These are phyloP conservation scores for Gastrolobium villosum DNA, from an alignment of 306 rosid genomes.

Conservation along the genomic window DNA sequence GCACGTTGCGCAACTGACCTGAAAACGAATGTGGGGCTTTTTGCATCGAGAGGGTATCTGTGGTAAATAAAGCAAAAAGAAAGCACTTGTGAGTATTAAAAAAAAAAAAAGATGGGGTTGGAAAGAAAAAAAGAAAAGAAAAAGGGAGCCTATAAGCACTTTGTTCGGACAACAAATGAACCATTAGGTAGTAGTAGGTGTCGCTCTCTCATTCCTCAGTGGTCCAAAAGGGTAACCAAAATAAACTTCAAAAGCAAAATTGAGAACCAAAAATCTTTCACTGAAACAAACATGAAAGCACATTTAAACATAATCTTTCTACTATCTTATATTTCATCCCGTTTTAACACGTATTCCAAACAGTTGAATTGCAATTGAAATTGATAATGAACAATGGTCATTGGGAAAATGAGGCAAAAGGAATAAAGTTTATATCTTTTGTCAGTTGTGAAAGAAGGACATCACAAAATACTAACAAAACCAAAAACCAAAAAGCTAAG, in stretches of 20 bases:
- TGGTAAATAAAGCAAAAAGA: conserved; percentile 28
- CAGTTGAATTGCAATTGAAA: conserved; percentile 45
- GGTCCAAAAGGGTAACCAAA: conserved; percentile 54
- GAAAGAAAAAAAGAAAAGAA: conserved; percentile 24
- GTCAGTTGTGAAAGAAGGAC: conserved; percentile 61
- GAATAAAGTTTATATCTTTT: conserved; percentile 69
- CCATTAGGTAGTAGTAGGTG: conserved; percentile 34
- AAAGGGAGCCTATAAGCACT: conserved; percentile 32
- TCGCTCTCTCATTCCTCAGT: conserved; percentile 43
- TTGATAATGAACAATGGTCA: conserved; percentile 54
- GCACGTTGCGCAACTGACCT: neutral
- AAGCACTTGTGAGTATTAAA: neutral
- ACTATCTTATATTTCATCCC: too few relatives aligned
- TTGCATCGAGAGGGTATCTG: neutral
- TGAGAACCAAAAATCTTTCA: neutral
- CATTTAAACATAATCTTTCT: neutral
- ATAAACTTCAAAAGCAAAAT: conserved; percentile 38
- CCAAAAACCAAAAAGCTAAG: conserved; percentile 45
- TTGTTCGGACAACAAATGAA: conserved; percentile 37
- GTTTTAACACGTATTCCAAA: too few relatives aligned
- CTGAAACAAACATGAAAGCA: conserved; percentile 35
- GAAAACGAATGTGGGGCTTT: conserved; percentile 5
- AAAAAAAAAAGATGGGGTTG: neutral
- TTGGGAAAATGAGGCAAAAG: conserved; percentile 70
- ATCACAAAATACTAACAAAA: conserved; percentile 53